Conservation (phyloP, 768 basidiomycete genomes). For the Termitomyces sp. region DNA sequence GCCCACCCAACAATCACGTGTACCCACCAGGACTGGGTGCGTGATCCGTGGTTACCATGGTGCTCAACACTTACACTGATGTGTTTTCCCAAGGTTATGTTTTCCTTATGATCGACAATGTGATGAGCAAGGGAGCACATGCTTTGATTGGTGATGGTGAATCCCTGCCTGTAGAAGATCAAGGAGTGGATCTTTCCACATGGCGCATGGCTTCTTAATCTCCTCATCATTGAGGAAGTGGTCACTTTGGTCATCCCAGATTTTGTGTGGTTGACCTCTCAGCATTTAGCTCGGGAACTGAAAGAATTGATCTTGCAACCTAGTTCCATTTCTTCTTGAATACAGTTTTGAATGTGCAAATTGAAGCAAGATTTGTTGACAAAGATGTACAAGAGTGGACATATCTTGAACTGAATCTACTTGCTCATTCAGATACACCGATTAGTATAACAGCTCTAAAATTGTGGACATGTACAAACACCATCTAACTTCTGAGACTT, state of each 20-base stretch:
- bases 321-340: too few relatives aligned
- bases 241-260: too few relatives aligned
- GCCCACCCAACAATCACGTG: constrained; percentile 32
- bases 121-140: constrained; percentile 32
- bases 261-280: too few relatives aligned
- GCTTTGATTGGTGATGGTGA: constrained; percentile 35
- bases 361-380: background rate
- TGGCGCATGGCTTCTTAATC: background rate
- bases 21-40: constrained; percentile 39
- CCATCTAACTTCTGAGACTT: too few relatives aligned
- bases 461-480: background rate
- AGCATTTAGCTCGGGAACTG: background rate
- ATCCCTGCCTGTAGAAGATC: constrained; percentile 32
- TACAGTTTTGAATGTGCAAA: background rate
- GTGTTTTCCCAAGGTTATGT: constrained; percentile 16
- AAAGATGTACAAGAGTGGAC: too few relatives aligned
- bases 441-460: background rate
- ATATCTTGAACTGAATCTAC: background rate
- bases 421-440: background rate
- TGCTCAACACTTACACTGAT: background rate
- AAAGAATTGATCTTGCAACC: background rate
- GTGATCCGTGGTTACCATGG: constrained; percentile 8
- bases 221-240: too few relatives aligned
- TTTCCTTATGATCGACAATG: constrained; percentile 27
- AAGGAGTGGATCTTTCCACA: constrained; percentile 20